Evolutionary conservation across 495 filamentous ascomycete genomes (phyloP).

Genomic region (Parathielavia appendiculata): DNA sequence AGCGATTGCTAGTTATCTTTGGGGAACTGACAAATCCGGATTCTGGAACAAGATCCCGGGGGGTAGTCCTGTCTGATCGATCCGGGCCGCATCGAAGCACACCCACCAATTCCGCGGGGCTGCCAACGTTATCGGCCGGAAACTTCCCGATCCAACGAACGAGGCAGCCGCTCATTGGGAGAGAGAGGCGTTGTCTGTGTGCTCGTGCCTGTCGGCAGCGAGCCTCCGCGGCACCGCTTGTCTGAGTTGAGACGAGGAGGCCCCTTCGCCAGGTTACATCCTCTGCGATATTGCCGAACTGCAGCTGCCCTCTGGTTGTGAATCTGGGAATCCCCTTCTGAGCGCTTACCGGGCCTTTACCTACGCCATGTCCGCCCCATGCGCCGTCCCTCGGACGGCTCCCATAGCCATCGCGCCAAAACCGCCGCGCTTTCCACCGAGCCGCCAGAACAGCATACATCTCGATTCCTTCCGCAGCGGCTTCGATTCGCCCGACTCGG

Average conservation of each 20-base stretch:
- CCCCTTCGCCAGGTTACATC: slow-evolving; percentile 13
- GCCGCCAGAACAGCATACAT: slow-evolving; percentile 41
- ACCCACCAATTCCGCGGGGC: neutral
- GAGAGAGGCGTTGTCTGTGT: slow-evolving; percentile 1
- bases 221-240: neutral
- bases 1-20: neutral
- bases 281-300: neutral
- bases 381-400: slow-evolving; percentile 47
- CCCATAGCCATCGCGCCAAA: slow-evolving; percentile 56
- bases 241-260: neutral
- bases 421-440: slow-evolving; percentile 41
- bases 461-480: slow-evolving; percentile 42
- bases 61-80: slow-evolving; percentile 13
- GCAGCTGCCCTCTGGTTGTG: neutral
- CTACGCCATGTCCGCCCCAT: slow-evolving; percentile 47
- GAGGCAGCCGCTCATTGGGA: neutral
- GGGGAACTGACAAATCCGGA: neutral
- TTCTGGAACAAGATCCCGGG: slow-evolving; percentile 4
- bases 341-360: slow-evolving; percentile 24
- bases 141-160: neutral
- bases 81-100: slow-evolving; percentile 1
- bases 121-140: neutral
- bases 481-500: slow-evolving; percentile 47
- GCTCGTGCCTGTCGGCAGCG: neutral
- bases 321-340: slow-evolving; percentile 18